Base-by-base conservation (phyloP, 2,329 filamentous ascomycete genomes). In the Chaetomiaceae sp. region DNA sequence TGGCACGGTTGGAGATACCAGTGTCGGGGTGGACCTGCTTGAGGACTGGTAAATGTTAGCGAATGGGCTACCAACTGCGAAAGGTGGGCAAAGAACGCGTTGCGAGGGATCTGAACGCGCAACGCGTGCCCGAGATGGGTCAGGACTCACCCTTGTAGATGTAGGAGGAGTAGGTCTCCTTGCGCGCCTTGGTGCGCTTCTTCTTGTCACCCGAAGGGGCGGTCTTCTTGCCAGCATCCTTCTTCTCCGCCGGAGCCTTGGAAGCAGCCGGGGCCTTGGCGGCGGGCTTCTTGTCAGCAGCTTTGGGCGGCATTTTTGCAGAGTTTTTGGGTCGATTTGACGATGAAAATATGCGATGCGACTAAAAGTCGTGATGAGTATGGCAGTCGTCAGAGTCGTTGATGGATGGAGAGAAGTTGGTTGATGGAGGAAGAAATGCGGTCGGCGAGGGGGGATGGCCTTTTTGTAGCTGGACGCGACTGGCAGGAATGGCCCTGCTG, bases 1-100 rank as follows among this genome's bases (percentile, higher is more conserved):
- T 98, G 69, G 93, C 93, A 65, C 93, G 90, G 81, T 96, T 97
- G 71, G 93, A 97, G 74, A 98, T 98, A 88, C 93, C 93, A 63
- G 93, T 98, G 74, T 98, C 93, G 55, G 93, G 93, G 79, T 98
- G 93, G 61, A 98, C 93, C 82, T 98, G 93, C 85, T 98, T 98
- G 70, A 98, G 85, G 65, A 98, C 93, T 97, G 60, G 7, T 62
- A 18, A 15, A 11, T 15, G 47, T 54, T 40, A 55, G 48, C 35
- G 26, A 41, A 15, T 11, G 14, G n/a, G 8, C 32, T 14, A 24
- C 19, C 17, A 42, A 38, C n/a, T n/a, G n/a, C 8, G 19, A 32
- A 6, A 18, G 4, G 15, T 4, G 39, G 30, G 19, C 35, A 36
- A n/a, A 20, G 26, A 27, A 24, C 22, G 37, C 12, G 17, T 32